These are phyloP conservation scores for Maudiozyma humilis DNA, from an alignment of 1,139 yeast genomes.

Conservation along the genomic window DNA sequence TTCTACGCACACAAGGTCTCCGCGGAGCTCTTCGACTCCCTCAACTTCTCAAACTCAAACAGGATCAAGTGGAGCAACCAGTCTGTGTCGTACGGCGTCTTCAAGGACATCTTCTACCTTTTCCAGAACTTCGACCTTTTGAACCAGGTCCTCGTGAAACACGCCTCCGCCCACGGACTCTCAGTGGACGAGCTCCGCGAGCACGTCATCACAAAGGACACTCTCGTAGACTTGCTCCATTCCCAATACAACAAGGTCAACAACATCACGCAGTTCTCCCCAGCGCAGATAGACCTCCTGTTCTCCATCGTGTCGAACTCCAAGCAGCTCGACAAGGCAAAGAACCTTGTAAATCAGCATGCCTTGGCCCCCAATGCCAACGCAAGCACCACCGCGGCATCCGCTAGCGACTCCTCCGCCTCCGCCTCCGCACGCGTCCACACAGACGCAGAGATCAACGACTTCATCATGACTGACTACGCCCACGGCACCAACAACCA, in stretches of 20 bases:
- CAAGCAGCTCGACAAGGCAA: constrained; percentile 19
- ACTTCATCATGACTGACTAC: constrained; percentile 27
- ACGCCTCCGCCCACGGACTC: constrained; percentile 27
- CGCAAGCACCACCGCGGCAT: too few species aligned
- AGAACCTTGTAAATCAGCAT: not conserved
- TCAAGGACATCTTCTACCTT: constrained; percentile 34
- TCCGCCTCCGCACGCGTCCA: constrained; percentile 15
- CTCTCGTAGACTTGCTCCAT: constrained; percentile 31
- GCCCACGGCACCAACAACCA: constrained; percentile 18
- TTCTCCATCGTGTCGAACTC: constrained; percentile 34
- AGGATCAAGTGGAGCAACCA: constrained; percentile 28
- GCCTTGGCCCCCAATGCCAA: not conserved
- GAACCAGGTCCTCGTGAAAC: constrained; percentile 33
- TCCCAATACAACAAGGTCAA: constrained; percentile 34
- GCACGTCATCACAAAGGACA: constrained; percentile 31
- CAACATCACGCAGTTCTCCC: constrained; percentile 34
- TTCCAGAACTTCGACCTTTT: constrained; percentile 35
- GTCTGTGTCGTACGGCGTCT: constrained; percentile 31
- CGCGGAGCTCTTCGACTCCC: constrained; percentile 30
- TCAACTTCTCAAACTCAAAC: constrained; percentile 27
- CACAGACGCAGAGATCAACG: constrained; percentile 24
- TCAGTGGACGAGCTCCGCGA: constrained; percentile 25
- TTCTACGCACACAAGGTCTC: constrained; percentile 34
- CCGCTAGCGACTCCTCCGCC: not conserved
- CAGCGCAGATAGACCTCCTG: constrained; percentile 34